Evolutionary conservation across 805 yeast genomes (phyloP).

Genomic region (Cyberlindnera xishuangbannaensis): DNA sequence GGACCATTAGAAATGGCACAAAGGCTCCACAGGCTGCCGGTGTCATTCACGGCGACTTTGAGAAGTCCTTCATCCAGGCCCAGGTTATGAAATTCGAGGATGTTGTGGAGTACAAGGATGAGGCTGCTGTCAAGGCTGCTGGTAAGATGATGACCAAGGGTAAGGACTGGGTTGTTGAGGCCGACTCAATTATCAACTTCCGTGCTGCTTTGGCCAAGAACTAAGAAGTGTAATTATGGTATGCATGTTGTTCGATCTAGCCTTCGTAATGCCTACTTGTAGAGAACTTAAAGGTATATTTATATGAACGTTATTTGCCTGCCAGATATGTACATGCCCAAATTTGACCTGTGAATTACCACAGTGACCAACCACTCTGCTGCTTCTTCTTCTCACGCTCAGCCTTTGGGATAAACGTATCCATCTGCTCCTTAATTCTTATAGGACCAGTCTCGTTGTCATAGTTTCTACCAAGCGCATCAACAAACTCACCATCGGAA

Average conservation of each 20-base stretch:
- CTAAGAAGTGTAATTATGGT: constrained; percentile 1
- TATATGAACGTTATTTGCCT: no score
- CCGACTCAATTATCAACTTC: constrained; percentile 88
- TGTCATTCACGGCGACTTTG: constrained; percentile 92
- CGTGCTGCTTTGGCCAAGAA: constrained; percentile 89
- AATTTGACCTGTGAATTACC: constrained; percentile 4
- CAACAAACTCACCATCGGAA: constrained; percentile 94
- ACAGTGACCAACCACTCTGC: constrained; percentile 36
- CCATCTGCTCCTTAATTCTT: constrained; percentile 70
- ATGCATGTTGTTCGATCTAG: no score
- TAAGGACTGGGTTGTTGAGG: constrained; percentile 91
- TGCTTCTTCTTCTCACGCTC: constrained; percentile 57
- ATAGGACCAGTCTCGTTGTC: constrained; percentile 72
- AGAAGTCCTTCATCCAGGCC: constrained; percentile 91
- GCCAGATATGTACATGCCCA: no score
- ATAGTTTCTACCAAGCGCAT: constrained; percentile 89
- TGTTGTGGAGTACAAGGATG: constrained; percentile 72
- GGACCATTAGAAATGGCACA: constrained; percentile 91
- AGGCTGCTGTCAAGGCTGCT: constrained; percentile 72
- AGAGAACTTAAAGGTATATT: neutral
- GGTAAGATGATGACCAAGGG: constrained; percentile 92
- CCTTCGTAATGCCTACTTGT: no score
- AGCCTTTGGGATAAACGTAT: constrained; percentile 66
- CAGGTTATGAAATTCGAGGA: constrained; percentile 86
- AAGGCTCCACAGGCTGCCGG: constrained; percentile 99